Evolutionary conservation across 1,139 yeast species (phyloP).

Genomic region (Scheffersomyces parashehatae): DNA sequence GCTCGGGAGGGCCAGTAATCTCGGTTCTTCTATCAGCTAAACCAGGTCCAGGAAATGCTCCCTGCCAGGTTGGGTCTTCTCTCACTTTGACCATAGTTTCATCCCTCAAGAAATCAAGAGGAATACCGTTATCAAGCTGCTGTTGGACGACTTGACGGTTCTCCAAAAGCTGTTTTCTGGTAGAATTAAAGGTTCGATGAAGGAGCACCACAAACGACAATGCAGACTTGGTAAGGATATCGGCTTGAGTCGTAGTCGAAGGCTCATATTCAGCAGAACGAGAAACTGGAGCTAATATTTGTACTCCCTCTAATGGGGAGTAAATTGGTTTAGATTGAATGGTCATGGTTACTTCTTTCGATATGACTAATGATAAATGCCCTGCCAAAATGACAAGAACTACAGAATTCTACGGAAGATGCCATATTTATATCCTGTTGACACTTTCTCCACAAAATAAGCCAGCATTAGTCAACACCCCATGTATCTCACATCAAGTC

Average conservation of each 20-base stretch:
- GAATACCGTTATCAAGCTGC: constrained; percentile 12
- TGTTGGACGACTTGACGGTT: constrained; percentile 13
- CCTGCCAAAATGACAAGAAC: no score
- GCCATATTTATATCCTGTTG: no score
- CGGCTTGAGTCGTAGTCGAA: constrained; percentile 15
- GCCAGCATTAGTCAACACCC: no score
- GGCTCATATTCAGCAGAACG: constrained; percentile 7
- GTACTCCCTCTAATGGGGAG: constrained; percentile 10
- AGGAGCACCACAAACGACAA: constrained; percentile 16
- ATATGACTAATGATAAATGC: no score
- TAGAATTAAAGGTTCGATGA: constrained; percentile 15
- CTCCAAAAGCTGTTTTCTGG: constrained; percentile 13
- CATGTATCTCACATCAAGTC: no score
- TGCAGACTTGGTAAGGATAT: constrained; percentile 16
- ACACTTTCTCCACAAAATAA: no score
- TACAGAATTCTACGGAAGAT: no score
- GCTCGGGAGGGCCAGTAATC: constrained; percentile 21
- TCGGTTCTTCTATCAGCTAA: constrained; percentile 19
- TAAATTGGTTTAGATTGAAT: background rate
- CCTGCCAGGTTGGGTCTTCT: constrained; percentile 16
- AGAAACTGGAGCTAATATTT: constrained; percentile 13
- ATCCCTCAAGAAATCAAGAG: constrained; percentile 13
- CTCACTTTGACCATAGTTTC: constrained; percentile 7
- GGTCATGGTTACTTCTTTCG: background rate
- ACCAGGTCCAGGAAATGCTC: constrained; percentile 15